These are phyloP conservation scores for Citrus glauca DNA, from an alignment of 345 rosid species.

Conservation along the genomic window DNA sequence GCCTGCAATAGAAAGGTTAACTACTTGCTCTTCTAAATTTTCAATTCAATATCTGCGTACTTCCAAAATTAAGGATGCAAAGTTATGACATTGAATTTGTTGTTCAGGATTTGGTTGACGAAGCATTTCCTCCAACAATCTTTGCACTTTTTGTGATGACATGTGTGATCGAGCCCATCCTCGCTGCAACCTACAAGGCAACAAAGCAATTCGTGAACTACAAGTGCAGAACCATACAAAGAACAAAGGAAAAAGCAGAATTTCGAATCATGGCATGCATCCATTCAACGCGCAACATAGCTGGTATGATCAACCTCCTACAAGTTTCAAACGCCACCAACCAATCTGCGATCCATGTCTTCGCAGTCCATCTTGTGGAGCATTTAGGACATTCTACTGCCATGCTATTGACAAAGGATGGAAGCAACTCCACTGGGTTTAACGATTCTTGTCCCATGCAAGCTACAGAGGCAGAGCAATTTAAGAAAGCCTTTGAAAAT, in stretches of 20 bases:
- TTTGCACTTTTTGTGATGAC: constrained; percentile 37
- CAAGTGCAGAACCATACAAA: constrained; percentile 39
- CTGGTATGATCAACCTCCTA: constrained; percentile 44
- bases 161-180: constrained; percentile 35
- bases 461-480: constrained; percentile 29
- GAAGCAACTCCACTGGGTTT: constrained; percentile 8
- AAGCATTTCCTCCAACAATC: constrained; percentile 37
- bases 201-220: constrained; percentile 20
- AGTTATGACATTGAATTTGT: neutral
- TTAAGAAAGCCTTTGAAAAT: constrained; percentile 31
- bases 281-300: constrained; percentile 28
- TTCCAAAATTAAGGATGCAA: too few relatives aligned
- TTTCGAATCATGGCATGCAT: constrained; percentile 37
- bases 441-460: constrained; percentile 9
- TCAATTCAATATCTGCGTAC: neutral
- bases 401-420: constrained; percentile 52
- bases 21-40: neutral
- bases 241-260: constrained; percentile 27
- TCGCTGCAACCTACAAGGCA: constrained; percentile 23
- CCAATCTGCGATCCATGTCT: constrained; percentile 31
- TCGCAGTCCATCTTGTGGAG: constrained; percentile 54
- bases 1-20: constrained; percentile 44
- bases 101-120: constrained; percentile 36
- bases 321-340: constrained; percentile 37
- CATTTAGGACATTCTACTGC: constrained; percentile 46